Evolutionary conservation across 495 filamentous ascomycete species (phyloP).

Genomic region (Penicillium bovifimosum): DNA sequence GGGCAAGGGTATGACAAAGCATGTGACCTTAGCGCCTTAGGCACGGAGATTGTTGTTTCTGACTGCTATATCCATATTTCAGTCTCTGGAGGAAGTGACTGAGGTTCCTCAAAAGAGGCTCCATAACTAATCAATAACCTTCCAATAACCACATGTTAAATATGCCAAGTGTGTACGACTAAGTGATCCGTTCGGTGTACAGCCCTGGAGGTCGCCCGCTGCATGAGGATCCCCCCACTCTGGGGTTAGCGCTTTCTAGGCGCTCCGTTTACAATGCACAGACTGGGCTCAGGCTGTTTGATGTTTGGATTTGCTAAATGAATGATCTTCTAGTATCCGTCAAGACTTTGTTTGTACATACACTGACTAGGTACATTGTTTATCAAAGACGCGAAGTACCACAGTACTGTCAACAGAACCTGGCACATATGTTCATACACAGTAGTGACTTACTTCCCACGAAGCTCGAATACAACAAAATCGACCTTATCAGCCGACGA

Average conservation of each 20-base stretch:
- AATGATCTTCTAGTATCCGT: too few species aligned
- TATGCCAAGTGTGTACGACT: too few species aligned
- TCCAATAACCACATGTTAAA: background rate
- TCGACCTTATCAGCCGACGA: background rate
- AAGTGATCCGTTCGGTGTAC: background rate
- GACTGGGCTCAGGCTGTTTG: too few species aligned
- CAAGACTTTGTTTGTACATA: too few species aligned
- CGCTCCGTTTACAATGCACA: too few species aligned
- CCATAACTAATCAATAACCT: background rate
- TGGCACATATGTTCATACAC: constrained; percentile 8
- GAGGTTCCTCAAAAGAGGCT: too few species aligned
- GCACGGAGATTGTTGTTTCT: background rate
- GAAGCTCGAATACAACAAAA: constrained; percentile 7
- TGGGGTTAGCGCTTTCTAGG: background rate
- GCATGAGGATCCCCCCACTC: constrained; percentile 2
- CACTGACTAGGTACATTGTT: too few species aligned
- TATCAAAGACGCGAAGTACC: too few species aligned
- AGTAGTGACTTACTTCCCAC: constrained; percentile 11
- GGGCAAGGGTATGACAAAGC: constrained; percentile 15
- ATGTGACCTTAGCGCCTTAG: constrained; percentile 16
- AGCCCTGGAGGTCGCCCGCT: background rate
- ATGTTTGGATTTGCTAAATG: too few species aligned
- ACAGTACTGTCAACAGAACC: too few species aligned
- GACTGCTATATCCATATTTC: background rate
- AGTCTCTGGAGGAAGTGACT: too few species aligned